Evolutionary conservation across 192 early-diverging fungal species (phyloP).

Genomic region (Podila clonocystis): DNA sequence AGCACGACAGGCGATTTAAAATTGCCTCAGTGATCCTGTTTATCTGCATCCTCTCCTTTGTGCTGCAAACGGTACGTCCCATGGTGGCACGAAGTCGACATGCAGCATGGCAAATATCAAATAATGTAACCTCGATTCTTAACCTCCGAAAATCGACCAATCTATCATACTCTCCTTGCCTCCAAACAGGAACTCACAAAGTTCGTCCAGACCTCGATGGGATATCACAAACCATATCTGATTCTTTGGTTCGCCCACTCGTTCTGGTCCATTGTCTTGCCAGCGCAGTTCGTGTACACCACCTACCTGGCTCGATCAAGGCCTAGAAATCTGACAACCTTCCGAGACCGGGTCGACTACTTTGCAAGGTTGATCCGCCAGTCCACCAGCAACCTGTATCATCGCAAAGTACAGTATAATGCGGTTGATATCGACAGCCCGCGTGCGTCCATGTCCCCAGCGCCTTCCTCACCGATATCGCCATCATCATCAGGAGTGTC

Average conservation of each 20-base stretch:
- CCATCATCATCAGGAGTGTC: neutral
- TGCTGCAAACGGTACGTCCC: slow-evolving; percentile 54
- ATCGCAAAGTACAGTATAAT: slow-evolving; percentile 14
- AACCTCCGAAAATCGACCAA: neutral
- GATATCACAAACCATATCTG: slow-evolving; percentile 71
- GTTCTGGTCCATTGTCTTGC: slow-evolving; percentile 31
- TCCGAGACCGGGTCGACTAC: slow-evolving; percentile 19
- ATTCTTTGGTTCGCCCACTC: slow-evolving; percentile 58
- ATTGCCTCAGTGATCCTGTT: slow-evolving; percentile 50
- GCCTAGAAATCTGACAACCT: slow-evolving; percentile 4
- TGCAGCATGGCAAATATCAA: neutral
- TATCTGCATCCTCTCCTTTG: slow-evolving; percentile 61
- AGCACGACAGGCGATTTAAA: slow-evolving; percentile 9
- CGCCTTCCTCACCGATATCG: neutral
- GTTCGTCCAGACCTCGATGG: slow-evolving; percentile 63
- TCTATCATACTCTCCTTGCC: slow-evolving; percentile 1
- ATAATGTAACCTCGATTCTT: neutral
- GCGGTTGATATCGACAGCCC: slow-evolving; percentile 2
- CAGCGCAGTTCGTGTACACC: slow-evolving; percentile 23
- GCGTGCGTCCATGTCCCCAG: neutral
- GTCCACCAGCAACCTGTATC: slow-evolving; percentile 27
- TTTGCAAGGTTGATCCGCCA: slow-evolving; percentile 32
- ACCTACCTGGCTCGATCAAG: slow-evolving; percentile 19
- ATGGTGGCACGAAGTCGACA: neutral
- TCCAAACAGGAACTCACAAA: slow-evolving; percentile 61